phyloP scores from a whole-genome alignment of 2,329 filamentous ascomycete species.

The Clonostachys solani region DNA sequence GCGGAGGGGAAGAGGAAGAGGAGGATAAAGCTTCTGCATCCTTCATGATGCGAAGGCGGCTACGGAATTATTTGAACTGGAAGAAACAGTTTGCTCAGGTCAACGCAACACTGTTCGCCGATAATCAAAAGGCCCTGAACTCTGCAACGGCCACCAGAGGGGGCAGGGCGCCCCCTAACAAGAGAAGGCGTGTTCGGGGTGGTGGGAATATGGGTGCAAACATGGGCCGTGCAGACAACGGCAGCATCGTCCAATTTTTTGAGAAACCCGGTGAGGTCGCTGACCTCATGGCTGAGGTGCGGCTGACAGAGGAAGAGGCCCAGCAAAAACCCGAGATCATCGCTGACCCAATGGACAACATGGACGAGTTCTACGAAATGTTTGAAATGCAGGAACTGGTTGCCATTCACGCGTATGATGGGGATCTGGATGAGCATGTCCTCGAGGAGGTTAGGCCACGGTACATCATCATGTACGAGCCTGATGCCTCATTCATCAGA shows the following conservation, averaged over 20 bases:
- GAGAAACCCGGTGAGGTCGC: slow-evolving; percentile 82
- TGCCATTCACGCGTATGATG: slow-evolving; percentile 88
- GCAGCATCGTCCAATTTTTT: slow-evolving; percentile 72
- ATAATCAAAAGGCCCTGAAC: slow-evolving; percentile 69
- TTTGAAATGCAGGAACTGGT: slow-evolving; percentile 89
- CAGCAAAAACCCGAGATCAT: slow-evolving; percentile 72
- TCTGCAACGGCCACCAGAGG: slow-evolving; percentile 55
- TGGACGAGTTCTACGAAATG: slow-evolving; percentile 88
- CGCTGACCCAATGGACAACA: slow-evolving; percentile 76
- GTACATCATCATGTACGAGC: slow-evolving; percentile 99
- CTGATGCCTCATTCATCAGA: slow-evolving; percentile 89
- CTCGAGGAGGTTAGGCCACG: slow-evolving; percentile 89
- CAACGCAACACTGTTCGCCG: slow-evolving; percentile 71
- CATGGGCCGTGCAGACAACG: slow-evolving; percentile 61
- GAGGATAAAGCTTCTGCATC: slow-evolving; percentile 66
- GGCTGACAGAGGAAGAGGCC: slow-evolving; percentile 73
- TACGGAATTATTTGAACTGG: slow-evolving; percentile 86
- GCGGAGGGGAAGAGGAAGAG: slow-evolving; percentile 42
- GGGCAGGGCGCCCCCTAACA: slow-evolving; percentile 69
- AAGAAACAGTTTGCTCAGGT: slow-evolving; percentile 86
- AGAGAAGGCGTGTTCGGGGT: slow-evolving; percentile 79
- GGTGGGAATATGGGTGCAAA: slow-evolving; percentile 58
- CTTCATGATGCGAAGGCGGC: slow-evolving; percentile 85
- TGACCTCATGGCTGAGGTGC: slow-evolving; percentile 75
- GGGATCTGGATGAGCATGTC: slow-evolving; percentile 94